phyloP scores from a whole-genome alignment of 1,284 basidiomycete species.

The Mixia osmundae region DNA sequence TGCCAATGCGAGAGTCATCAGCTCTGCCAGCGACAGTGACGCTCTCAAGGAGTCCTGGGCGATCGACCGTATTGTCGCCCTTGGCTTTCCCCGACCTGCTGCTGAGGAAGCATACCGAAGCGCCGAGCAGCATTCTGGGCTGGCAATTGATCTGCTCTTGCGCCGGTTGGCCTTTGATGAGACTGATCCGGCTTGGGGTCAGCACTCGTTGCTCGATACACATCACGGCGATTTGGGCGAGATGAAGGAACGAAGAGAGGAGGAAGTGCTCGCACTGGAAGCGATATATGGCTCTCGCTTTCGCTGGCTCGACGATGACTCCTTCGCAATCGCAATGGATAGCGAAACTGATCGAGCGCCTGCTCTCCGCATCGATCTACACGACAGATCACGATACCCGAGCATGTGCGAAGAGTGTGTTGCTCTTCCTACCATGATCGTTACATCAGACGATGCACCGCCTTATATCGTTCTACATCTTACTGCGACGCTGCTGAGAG shows the following conservation, averaged over 20 bases:
- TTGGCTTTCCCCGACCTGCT: conserved; percentile 58
- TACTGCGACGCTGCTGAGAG: conserved; percentile 31
- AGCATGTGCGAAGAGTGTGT: conserved; percentile 4
- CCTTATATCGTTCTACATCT: conserved; percentile 69
- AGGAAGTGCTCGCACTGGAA: conserved; percentile 40
- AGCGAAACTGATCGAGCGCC: conserved; percentile 35
- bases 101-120: conserved; percentile 32
- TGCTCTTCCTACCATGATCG: no score
- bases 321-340: conserved; percentile 1
- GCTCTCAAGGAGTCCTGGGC: conserved; percentile 56
- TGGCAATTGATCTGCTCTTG: conserved; percentile 23
- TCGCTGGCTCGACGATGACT: conserved; percentile 10
- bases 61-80: conserved; percentile 54
- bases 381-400: conserved; percentile 28
- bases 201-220: no score
- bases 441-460: conserved; percentile 34
- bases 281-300: conserved; percentile 29
- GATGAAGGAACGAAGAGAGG: conserved; percentile 36
- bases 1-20: background rate
- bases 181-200: background rate
- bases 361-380: conserved; percentile 28
- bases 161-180: conserved; percentile 20
- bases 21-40: conserved; percentile 18
- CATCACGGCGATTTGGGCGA: conserved; percentile 24
- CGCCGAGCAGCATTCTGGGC: conserved; percentile 19